Percentiles rank a stretch among this genome's conserved stretches.
These are phyloP conservation scores for Inga laurina DNA, from an alignment of 306 rosid genomes.

Conservation along the genomic window DNA sequence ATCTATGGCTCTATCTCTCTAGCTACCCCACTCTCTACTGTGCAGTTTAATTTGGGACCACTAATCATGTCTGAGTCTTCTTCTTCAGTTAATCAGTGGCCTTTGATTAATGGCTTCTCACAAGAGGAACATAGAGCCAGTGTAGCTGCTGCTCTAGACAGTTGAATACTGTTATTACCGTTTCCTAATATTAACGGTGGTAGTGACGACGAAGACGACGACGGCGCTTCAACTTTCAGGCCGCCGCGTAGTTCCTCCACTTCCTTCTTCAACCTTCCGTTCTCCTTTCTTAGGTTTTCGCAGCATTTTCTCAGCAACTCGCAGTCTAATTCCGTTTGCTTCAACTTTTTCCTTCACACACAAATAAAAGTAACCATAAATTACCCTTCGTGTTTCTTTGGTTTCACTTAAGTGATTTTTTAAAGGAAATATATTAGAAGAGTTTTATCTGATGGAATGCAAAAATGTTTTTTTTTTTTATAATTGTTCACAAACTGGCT, in stretches of 20 bases:
- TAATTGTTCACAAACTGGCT: not conserved
- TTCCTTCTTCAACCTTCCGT: slow-evolving; percentile 9
- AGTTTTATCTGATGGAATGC: no score
- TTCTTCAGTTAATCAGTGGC: not conserved
- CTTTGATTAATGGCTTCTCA: slow-evolving; percentile 3
- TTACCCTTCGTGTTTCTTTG: not conserved
- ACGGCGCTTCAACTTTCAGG: not conserved
- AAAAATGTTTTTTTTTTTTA: no score
- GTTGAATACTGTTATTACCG: not conserved
- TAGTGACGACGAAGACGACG: not conserved
- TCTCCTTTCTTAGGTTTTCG: slow-evolving; percentile 3
- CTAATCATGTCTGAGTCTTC: not conserved
- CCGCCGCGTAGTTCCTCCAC: not conserved
- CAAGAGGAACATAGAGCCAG: slow-evolving; percentile 43
- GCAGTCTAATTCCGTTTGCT: not conserved
- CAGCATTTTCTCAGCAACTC: not conserved
- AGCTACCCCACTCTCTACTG: not conserved
- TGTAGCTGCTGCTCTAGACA: slow-evolving; percentile 43
- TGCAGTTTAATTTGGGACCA: not conserved
- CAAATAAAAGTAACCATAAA: not conserved
- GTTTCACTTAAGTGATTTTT: not conserved
- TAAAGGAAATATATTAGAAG: not conserved
- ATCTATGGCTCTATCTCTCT: no score
- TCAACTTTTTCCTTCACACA: slow-evolving; percentile 1
- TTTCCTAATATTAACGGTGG: not conserved